Evolutionary conservation across 108 stramenopile species (phyloP).

Genomic region (Licmophora abbreviata): DNA sequence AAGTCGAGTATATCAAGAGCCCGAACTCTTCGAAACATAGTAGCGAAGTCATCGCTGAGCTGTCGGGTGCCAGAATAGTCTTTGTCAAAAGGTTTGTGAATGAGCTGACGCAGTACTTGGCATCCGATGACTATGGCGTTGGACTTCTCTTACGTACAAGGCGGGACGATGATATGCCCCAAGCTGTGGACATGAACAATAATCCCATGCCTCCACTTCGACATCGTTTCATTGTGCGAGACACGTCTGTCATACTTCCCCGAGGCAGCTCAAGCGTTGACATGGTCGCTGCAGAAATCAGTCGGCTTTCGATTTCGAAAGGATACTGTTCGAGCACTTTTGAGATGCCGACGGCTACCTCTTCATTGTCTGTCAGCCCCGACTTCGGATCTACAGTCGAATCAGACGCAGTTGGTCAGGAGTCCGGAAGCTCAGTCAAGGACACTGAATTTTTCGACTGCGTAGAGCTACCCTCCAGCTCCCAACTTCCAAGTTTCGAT

Average conservation of each 20-base stretch:
- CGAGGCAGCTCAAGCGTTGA: conserved; percentile 47
- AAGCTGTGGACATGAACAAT: conserved; percentile 12
- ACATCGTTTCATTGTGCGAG: conserved; percentile 19
- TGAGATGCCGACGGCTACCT: conserved; percentile 27
- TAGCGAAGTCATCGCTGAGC: conserved; percentile 18
- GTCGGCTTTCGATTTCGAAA: conserved; percentile 22
- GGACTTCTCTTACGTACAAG: conserved; percentile 19
- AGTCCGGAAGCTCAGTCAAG: too few relatives aligned
- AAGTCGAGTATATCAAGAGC: conserved; percentile 13
- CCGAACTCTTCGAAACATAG: conserved; percentile 13
- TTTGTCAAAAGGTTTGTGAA: conserved; percentile 46
- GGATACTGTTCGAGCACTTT: conserved; percentile 20
- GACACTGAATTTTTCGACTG: too few relatives aligned
- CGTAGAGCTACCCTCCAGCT: too few relatives aligned
- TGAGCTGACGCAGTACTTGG: conserved; percentile 61
- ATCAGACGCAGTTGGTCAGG: too few relatives aligned
- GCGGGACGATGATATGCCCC: conserved; percentile 22
- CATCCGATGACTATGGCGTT: conserved; percentile 49
- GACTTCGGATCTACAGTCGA: too few relatives aligned
- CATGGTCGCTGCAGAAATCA: conserved; percentile 52
- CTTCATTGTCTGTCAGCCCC: too few relatives aligned
- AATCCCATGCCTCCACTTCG: conserved; percentile 20
- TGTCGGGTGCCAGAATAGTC: conserved; percentile 39
- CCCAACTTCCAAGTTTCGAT: too few relatives aligned
- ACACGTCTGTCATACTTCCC: conserved; percentile 59